Base-by-base conservation (phyloP, 371 early-diverging fungal genomes). In the Mucor piriformis region DNA sequence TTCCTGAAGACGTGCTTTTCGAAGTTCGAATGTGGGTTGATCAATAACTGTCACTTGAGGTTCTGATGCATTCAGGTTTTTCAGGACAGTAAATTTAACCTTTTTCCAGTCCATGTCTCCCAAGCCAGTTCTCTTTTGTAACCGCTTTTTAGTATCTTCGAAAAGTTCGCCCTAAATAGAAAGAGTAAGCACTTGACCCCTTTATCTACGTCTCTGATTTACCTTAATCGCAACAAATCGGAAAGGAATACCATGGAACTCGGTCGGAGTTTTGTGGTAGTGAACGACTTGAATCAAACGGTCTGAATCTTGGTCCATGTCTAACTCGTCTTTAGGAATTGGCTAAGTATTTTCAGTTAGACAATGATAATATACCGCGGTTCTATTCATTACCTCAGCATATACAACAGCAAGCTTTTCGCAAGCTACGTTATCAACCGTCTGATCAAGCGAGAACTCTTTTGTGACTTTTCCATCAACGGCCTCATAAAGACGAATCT, bases 81-180 rank as follows among this genome's bases (percentile, higher is more conserved):
- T 60, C 1, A 88, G 63, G 24, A 84, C 54, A 3, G 78, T 73
- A 50, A 88, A 76, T 64, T 89, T 92, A 54, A 92, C 82, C 64
- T 92, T 93, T 21, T 80, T 79, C 74, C 92, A 90, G 25, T 95
- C 96, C 81, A 93, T 95, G 47, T 95, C 94, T 53, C 74, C 81
- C 73, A 92, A 78, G 0, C 93, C 93, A 7, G 91, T 74, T 40
- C 89, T 76, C 54, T 72, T 74, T 50, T 84, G 87, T 35, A 97
- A 69, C 29, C 95, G 76, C 57, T 77, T 69, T 78, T 89, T 92
- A 18, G 90, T 89, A 1, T 83, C 83, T 11, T 73, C 58, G 64
- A 92, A 89, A 29, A 62, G 59, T 65, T 95, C 95, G 35, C 83
- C 89, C 60, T 46, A 46, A 11, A 24, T 18, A 5, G 4, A n/a